Conservation (phyloP, 2,329 filamentous ascomycete genomes). For the Xylariaceae sp. region DNA sequence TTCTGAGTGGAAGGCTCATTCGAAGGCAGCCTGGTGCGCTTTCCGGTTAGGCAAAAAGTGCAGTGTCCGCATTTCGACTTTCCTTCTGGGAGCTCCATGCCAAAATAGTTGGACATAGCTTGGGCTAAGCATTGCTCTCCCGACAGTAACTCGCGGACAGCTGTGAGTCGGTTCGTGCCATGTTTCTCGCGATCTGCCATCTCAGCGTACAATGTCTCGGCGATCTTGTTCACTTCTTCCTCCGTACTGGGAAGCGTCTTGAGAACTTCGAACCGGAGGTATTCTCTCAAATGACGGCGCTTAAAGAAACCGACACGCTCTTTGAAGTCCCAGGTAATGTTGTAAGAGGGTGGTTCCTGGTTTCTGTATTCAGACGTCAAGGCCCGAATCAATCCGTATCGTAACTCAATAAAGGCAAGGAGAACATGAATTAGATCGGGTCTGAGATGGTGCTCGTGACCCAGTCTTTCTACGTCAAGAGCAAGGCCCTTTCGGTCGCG, state of each 20-base stretch:
- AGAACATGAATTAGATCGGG: slow-evolving; percentile 46
- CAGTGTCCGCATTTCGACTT: slow-evolving; percentile 50
- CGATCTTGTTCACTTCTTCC: slow-evolving; percentile 40
- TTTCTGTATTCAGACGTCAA: slow-evolving; percentile 51
- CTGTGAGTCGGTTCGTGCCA: slow-evolving; percentile 45
- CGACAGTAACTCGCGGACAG: slow-evolving; percentile 51
- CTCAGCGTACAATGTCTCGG: slow-evolving; percentile 43
- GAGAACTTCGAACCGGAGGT: slow-evolving; percentile 50
- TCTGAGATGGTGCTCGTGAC: slow-evolving; percentile 49
- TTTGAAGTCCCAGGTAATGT: no score
- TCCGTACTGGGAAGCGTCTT: slow-evolving; percentile 40
- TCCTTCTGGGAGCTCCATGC: slow-evolving; percentile 43
- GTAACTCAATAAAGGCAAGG: slow-evolving; percentile 56
- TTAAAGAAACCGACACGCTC: slow-evolving; percentile 40
- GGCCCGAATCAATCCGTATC: slow-evolving; percentile 51
- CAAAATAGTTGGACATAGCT: slow-evolving; percentile 52
- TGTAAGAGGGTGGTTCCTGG: no score
- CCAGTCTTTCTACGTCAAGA: slow-evolving; percentile 40
- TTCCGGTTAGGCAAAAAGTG: slow-evolving; percentile 42
- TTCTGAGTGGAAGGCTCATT: slow-evolving; percentile 38
- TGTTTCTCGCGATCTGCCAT: slow-evolving; percentile 50
- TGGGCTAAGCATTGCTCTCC: slow-evolving; percentile 46
- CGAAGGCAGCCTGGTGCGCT: slow-evolving; percentile 36
- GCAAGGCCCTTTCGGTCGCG: no score
- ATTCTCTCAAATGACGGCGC: slow-evolving; percentile 46